These are phyloP conservation scores for Mycena sp. DNA, from an alignment of 1,284 basidiomycete species.

Conservation along the genomic window DNA sequence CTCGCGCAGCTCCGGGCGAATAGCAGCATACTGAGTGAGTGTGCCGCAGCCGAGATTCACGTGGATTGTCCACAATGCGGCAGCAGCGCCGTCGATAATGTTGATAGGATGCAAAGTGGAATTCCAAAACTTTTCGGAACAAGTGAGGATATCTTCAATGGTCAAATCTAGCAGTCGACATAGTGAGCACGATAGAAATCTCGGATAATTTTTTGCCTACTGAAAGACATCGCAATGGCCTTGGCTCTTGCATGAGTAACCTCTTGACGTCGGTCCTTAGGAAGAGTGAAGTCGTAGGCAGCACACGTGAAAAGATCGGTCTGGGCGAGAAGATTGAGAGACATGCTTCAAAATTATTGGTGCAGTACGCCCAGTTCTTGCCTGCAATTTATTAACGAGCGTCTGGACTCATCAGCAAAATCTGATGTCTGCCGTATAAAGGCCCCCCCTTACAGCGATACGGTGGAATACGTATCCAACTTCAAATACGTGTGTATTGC, in stretches of 20 bases:
- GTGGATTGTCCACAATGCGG: slow-evolving; percentile 53
- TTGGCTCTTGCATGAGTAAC: slow-evolving; percentile 20
- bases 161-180: slow-evolving; percentile 5
- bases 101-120: slow-evolving; percentile 52
- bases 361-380: too few relatives aligned
- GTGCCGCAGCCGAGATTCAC: slow-evolving; percentile 58
- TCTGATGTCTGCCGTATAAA: too few relatives aligned
- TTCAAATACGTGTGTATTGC: too few relatives aligned
- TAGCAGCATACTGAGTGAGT: slow-evolving; percentile 40
- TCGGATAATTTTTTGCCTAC: not conserved
- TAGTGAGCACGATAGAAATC: not conserved
- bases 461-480: too few relatives aligned
- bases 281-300: slow-evolving; percentile 18
- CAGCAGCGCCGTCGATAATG: slow-evolving; percentile 51
- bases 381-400: too few relatives aligned
- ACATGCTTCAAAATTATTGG: not conserved
- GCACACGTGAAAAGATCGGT: slow-evolving; percentile 21
- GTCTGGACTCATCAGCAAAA: too few relatives aligned
- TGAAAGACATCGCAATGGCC: slow-evolving; percentile 25
- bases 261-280: slow-evolving; percentile 8
- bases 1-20: slow-evolving; percentile 6
- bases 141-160: slow-evolving; percentile 30
- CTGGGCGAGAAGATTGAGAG: slow-evolving; percentile 9
- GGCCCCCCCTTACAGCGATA: too few relatives aligned
- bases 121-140: slow-evolving; percentile 50